Percentiles rank a stretch among this genome's conserved stretches.
These are phyloP conservation scores for Beta vulgaris DNA, from an alignment of 148 eudicot species.

Conservation along the genomic window DNA sequence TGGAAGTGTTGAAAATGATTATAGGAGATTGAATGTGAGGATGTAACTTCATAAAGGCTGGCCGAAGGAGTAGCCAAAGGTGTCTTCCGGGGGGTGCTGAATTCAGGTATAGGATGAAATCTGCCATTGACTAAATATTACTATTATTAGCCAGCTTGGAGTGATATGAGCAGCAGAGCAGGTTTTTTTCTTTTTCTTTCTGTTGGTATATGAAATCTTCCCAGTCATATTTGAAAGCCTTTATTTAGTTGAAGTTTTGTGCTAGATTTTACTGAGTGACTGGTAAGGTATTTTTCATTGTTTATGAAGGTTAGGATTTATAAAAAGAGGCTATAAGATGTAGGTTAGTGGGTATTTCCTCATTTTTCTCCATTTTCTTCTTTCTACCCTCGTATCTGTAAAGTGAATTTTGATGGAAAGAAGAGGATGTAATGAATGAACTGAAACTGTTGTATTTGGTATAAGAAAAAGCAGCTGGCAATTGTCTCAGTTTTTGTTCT, in stretches of 20 bases:
- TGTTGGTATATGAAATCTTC: conserved; percentile 18
- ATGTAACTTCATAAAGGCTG: conserved; percentile 33
- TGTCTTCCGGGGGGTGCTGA: conserved; percentile 20
- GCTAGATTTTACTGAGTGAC: conserved; percentile 19
- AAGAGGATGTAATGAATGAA: conserved; percentile 28
- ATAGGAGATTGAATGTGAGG: conserved; percentile 12
- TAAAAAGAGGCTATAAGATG: conserved; percentile 21
- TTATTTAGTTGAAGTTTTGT: conserved; percentile 22
- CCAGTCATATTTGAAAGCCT: conserved; percentile 13
- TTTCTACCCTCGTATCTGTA: conserved; percentile 43
- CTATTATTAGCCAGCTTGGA: conserved; percentile 23
- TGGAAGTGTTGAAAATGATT: conserved; percentile 26
- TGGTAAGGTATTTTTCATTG: conserved; percentile 26
- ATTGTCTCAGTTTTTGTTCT: conserved; percentile 2
- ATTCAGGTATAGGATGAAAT: conserved; percentile 23
- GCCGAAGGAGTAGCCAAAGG: conserved; percentile 30
- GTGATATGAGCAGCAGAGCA: conserved; percentile 18
- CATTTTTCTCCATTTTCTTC: conserved; percentile 17
- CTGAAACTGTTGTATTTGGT: conserved; percentile 44
- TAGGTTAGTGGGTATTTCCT: conserved; percentile 30
- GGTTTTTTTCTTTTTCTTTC: conserved; percentile 4
- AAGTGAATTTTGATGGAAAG: conserved; percentile 52
- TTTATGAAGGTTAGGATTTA: conserved; percentile 30
- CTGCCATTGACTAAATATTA: conserved; percentile 24
- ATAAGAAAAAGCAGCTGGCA: conserved; percentile 22